phyloP scores from a whole-genome alignment of 1,284 basidiomycete genomes.

The Cutaneotrichosporon dermatis region DNA sequence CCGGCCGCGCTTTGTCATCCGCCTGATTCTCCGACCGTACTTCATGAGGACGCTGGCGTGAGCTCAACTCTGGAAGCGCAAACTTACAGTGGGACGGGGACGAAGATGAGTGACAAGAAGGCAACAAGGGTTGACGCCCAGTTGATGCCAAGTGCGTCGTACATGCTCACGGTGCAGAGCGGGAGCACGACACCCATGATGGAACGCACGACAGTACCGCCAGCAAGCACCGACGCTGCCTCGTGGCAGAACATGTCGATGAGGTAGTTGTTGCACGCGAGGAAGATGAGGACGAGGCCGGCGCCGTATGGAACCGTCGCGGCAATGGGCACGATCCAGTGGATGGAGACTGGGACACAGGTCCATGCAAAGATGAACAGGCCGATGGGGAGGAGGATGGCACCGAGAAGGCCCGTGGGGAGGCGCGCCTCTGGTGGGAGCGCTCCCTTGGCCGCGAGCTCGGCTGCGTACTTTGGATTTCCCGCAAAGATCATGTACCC shows the following conservation, averaged over 20 bases:
- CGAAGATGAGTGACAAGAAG: conserved; percentile 24
- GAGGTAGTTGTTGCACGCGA: conserved; percentile 44
- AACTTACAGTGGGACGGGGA: conserved; percentile 14
- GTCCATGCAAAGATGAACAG: conserved; percentile 54
- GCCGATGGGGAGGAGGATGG: conserved; percentile 53
- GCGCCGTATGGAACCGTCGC: conserved; percentile 57
- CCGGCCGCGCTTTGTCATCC: conserved; percentile 25
- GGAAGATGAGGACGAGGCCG: conserved; percentile 35
- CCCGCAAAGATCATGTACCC: conserved; percentile 53
- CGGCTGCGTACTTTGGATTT: conserved; percentile 28
- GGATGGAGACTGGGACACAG: conserved; percentile 53
- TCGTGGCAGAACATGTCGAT: conserved; percentile 47
- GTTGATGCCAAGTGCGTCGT: conserved; percentile 56
- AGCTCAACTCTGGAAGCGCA: neutral
- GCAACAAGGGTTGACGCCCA: conserved; percentile 52
- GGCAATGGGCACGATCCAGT: conserved; percentile 61
- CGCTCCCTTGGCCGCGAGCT: conserved; percentile 16
- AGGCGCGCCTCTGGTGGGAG: conserved; percentile 54
- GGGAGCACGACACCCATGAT: conserved; percentile 59
- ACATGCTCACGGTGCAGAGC: conserved; percentile 57
- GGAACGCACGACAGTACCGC: conserved; percentile 63
- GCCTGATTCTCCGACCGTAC: conserved; percentile 25
- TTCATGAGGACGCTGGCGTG: conserved; percentile 18
- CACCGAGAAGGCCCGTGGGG: conserved; percentile 58
- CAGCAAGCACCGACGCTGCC: conserved; percentile 59